phyloP scores from a whole-genome alignment of 2,329 filamentous ascomycete species.

The Trichoderma oligosporum region DNA sequence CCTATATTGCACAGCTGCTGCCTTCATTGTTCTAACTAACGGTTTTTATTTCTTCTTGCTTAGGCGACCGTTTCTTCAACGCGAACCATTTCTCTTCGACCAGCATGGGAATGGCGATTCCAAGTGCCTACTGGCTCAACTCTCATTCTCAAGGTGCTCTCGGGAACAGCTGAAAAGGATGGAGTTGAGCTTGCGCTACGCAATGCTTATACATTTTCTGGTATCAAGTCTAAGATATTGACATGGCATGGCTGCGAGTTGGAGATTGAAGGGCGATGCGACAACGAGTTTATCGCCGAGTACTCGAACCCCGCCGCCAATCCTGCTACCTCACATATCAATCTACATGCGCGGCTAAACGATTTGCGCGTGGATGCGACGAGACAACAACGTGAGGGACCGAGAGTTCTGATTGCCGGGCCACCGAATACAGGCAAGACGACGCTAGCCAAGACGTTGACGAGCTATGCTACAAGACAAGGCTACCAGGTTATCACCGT shows the following conservation, averaged over 20 bases:
- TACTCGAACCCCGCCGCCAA: slow-evolving; percentile 70
- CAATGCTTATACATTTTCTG: slow-evolving; percentile 75
- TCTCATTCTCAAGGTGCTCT: slow-evolving; percentile 59
- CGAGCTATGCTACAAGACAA: slow-evolving; percentile 72
- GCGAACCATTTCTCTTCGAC: slow-evolving; percentile 51
- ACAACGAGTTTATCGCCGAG: slow-evolving; percentile 55
- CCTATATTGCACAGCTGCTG: too few relatives aligned
- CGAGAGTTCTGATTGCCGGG: slow-evolving; percentile 80
- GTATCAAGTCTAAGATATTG: slow-evolving; percentile 81
- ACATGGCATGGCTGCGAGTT: slow-evolving; percentile 89
- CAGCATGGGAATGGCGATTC: slow-evolving; percentile 75
- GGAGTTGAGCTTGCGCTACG: slow-evolving; percentile 86
- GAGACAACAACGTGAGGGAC: slow-evolving; percentile 52
- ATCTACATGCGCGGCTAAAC: slow-evolving; percentile 84
- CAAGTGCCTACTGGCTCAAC: slow-evolving; percentile 55
- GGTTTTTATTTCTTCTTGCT: not conserved
- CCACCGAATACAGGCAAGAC: slow-evolving; percentile 79
- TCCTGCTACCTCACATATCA: slow-evolving; percentile 74
- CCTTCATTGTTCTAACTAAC: not conserved
- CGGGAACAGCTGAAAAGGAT: slow-evolving; percentile 87
- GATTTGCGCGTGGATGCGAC: slow-evolving; percentile 62
- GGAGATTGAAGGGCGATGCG: slow-evolving; percentile 64
- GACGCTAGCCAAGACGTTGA: slow-evolving; percentile 70
- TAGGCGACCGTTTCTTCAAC: slow-evolving; percentile 40
- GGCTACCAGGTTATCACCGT: slow-evolving; percentile 75